Conservation (phyloP, 257 asterid species). For the Scutellaria baicalensis region DNA sequence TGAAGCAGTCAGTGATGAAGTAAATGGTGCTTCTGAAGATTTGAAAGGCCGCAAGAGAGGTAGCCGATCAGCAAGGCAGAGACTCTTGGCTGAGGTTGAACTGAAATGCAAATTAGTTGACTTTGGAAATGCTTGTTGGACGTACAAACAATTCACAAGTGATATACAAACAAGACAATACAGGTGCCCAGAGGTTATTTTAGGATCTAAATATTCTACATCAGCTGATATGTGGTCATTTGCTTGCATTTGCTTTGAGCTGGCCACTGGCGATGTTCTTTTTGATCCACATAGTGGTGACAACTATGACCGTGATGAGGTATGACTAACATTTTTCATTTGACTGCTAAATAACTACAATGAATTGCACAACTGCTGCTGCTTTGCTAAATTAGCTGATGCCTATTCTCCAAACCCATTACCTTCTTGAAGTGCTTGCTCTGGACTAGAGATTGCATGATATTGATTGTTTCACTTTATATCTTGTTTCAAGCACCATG, state of each 20-base stretch:
- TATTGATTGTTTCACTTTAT: background rate
- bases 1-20: conserved; percentile 30
- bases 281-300: conserved; percentile 96
- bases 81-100: conserved; percentile 76
- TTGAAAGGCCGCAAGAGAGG: conserved; percentile 62
- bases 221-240: conserved; percentile 97
- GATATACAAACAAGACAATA: conserved; percentile 97
- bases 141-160: conserved; percentile 80
- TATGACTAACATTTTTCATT: conserved; percentile 9
- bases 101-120: conserved; percentile 90
- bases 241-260: conserved; percentile 97
- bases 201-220: conserved; percentile 90
- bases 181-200: conserved; percentile 91
- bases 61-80: conserved; percentile 54
- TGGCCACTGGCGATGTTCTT: conserved; percentile 95
- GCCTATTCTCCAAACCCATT: background rate
- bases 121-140: conserved; percentile 99
- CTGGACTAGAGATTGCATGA: background rate
- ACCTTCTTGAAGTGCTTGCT: background rate
- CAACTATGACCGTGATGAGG: conserved; percentile 93
- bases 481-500: background rate
- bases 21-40: conserved; percentile 31
- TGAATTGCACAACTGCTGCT: background rate
- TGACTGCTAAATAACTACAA: background rate
- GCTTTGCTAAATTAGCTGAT: background rate